phyloP scores from a whole-genome alignment of 768 basidiomycete genomes.

The Leccinellum albellum region DNA sequence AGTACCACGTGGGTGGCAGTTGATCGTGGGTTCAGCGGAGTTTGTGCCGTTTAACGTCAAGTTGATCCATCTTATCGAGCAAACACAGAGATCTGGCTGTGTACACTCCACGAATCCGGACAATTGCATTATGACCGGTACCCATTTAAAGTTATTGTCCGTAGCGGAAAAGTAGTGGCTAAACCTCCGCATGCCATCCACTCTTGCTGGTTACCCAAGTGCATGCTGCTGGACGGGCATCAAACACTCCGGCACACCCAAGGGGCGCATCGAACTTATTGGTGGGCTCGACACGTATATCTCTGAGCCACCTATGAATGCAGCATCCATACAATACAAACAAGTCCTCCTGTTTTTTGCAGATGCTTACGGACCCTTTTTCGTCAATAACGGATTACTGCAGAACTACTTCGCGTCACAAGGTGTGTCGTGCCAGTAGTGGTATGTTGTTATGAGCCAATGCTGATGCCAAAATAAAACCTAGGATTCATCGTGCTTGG shows the following conservation, averaged over 20 bases:
- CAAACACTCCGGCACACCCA: constrained; percentile 46
- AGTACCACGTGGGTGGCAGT: too few species aligned
- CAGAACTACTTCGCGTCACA: constrained; percentile 60
- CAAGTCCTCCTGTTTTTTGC: constrained; percentile 53
- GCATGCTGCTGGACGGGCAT: constrained; percentile 50
- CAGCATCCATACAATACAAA: constrained; percentile 21
- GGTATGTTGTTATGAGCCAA: not conserved
- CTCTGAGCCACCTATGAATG: constrained; percentile 38
- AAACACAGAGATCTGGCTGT: too few species aligned
- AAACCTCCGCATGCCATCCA: not conserved
- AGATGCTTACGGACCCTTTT: constrained; percentile 56
- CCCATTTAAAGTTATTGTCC: not conserved
- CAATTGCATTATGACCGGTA: not conserved
- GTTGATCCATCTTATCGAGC: too few species aligned
- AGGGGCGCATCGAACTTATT: constrained; percentile 42
- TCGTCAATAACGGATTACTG: constrained; percentile 50
- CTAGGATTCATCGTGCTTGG: constrained; percentile 56
- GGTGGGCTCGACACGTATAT: constrained; percentile 53
- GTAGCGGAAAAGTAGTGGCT: not conserved
- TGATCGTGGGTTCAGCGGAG: not conserved
- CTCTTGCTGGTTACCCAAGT: constrained; percentile 39
- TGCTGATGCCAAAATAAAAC: not conserved
- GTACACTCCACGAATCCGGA: not conserved
- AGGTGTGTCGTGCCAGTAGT: constrained; percentile 34
- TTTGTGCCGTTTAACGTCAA: not conserved